phyloP scores from a whole-genome alignment of 2,329 filamentous ascomycete species.

The Cryphonectria carpinicola region DNA sequence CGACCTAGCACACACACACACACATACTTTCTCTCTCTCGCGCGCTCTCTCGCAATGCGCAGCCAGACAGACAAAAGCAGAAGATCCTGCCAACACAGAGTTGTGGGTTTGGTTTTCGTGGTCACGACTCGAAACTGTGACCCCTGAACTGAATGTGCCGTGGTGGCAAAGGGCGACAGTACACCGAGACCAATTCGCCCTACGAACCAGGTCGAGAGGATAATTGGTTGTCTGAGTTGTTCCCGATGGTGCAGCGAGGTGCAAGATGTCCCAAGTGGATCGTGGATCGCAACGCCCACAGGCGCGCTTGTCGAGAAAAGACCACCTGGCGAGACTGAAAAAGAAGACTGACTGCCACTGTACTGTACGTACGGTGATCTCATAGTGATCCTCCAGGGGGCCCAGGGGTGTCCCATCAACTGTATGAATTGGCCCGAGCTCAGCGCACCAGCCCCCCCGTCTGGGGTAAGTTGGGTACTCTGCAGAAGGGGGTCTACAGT shows the following conservation, averaged over 20 bases:
- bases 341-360: no score
- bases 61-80: neutral
- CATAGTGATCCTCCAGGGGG: neutral
- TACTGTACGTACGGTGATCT: neutral
- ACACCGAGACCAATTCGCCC: neutral
- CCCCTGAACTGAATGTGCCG: neutral
- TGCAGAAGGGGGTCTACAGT: neutral
- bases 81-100: constrained; percentile 3
- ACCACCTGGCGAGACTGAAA: neutral
- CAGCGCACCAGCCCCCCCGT: neutral
- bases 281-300: neutral
- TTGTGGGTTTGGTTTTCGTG: neutral
- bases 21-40: neutral
- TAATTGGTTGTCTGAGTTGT: neutral
- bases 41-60: neutral
- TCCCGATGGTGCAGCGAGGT: neutral
- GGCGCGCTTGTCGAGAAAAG: neutral
- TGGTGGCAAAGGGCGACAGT: constrained; percentile 7
- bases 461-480: constrained; percentile 3
- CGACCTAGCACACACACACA: neutral
- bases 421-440: neutral
- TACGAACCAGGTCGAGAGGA: neutral
- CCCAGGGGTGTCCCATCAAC: neutral
- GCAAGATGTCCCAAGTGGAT: neutral
- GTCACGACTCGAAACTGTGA: constrained; percentile 8